A percentile compares a stretch with the other conserved stretches of the same genome.
Conservation (phyloP, 495 filamentous ascomycete species). For the Venustampulla echinocandica region DNA sequence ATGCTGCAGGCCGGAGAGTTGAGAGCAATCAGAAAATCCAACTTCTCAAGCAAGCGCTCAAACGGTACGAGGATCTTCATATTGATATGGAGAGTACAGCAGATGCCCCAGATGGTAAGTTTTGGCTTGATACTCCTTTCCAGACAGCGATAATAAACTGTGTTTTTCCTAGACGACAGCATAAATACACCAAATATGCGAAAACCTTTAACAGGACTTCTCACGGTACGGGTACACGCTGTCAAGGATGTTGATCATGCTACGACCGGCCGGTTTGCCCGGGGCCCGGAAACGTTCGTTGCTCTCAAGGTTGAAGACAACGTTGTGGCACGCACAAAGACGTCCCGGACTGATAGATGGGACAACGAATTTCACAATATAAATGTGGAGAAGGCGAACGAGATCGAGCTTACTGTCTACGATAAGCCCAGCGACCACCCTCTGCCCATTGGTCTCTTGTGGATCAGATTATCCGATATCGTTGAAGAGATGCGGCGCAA, state of each 20-base stretch:
- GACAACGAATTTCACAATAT: constrained; percentile 81
- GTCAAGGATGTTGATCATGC: constrained; percentile 96
- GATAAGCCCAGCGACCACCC: constrained; percentile 83
- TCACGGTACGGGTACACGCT: constrained; percentile 75
- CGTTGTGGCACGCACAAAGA: constrained; percentile 79
- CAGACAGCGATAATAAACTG: constrained; percentile 11
- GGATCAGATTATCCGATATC: constrained; percentile 95
- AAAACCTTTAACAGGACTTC: constrained; percentile 83
- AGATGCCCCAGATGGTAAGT: constrained; percentile 77
- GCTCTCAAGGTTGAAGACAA: constrained; percentile 94
- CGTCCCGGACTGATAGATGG: constrained; percentile 83
- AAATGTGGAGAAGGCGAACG: constrained; percentile 95
- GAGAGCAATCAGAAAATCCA: constrained; percentile 98
- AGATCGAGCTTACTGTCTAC: constrained; percentile 95
- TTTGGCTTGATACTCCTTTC: background rate
- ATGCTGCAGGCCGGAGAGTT: constrained; percentile 79
- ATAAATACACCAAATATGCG: constrained; percentile 90
- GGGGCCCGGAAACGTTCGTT: constrained; percentile 90
- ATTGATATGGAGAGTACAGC: constrained; percentile 75
- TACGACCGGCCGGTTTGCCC: constrained; percentile 72
- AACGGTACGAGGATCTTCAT: constrained; percentile 95
- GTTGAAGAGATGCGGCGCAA: constrained; percentile 95
- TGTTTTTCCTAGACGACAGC: constrained; percentile 67
- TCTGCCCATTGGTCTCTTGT: constrained; percentile 88
- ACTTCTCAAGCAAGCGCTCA: constrained; percentile 86